Conservation (phyloP, 768 basidiomycete species). For the Pleurotus tuoliensis region DNA sequence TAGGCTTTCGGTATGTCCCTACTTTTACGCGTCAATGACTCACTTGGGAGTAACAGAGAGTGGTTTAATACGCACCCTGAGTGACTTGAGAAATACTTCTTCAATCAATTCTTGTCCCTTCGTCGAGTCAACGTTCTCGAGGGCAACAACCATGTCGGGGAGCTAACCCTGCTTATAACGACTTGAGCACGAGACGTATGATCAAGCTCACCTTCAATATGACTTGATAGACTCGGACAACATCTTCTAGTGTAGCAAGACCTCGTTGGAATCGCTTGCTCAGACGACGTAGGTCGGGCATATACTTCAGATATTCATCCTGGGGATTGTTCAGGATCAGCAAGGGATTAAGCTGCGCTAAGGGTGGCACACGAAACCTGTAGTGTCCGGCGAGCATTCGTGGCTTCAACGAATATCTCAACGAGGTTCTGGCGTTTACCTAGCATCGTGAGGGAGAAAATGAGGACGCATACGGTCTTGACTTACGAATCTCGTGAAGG, state of each 20-base stretch:
- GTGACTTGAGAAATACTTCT: constrained; percentile 58
- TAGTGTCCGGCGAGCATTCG: constrained; percentile 62
- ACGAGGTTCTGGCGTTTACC: constrained; percentile 87
- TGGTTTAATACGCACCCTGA: constrained; percentile 43
- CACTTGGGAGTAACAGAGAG: not conserved
- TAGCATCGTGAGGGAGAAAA: constrained; percentile 23
- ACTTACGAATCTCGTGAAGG: constrained; percentile 86
- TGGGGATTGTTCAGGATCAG: constrained; percentile 21
- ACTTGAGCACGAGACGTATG: not conserved
- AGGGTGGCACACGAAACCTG: constrained; percentile 46
- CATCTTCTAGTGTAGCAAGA: constrained; percentile 85
- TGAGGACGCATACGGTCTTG: not conserved
- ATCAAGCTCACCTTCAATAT: constrained; percentile 60
- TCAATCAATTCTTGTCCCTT: constrained; percentile 54
- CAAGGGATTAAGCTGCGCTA: not conserved
- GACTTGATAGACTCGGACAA: constrained; percentile 94
- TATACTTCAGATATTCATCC: constrained; percentile 84
- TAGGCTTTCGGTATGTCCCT: constrained; percentile 64
- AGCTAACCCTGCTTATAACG: constrained; percentile 38
- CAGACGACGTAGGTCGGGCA: constrained; percentile 93
- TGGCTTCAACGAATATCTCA: constrained; percentile 79
- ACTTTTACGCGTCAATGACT: not conserved
- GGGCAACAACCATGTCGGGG: constrained; percentile 64
- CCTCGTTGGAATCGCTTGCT: constrained; percentile 88
- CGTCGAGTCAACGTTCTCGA: constrained; percentile 49